Base-by-base conservation (phyloP, 2,329 filamentous ascomycete genomes). In the Fusarium multiceps region DNA sequence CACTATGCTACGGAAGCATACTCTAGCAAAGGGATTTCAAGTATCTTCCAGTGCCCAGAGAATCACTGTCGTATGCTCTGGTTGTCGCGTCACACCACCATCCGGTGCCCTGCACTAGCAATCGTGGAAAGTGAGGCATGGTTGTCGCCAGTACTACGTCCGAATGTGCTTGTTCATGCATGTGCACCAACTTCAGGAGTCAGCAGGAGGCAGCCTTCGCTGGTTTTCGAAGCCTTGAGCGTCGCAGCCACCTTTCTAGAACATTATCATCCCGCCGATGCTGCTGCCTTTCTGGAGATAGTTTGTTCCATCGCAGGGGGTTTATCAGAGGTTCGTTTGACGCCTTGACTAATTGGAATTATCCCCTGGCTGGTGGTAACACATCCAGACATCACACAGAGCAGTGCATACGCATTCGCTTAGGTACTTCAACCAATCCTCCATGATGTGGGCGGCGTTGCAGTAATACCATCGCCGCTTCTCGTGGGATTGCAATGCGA, bases 181-280 rank as follows among this genome's bases (percentile, higher is more conserved):
- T 63, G 59, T 40, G 48, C 51, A 40, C 51, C 41, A 64, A 64
- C 34, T 58, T 58, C 40, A 30, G 34, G 34, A 37, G 34, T 37
- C 34, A 37, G 34, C 34, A 55, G 62, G 54, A 58, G 41, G 67
- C 48, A 58, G 56, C 62, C 67, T 42, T 46, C 37, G 47, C 27
- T 63, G n/a, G 27, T 48, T 58, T 51, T 69, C 45, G 49, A 55
- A 63, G 66, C 54, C 63, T 67, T 49, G 43, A 48, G 45, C 57
- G 46, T 54, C 41, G 47, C 58, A 60, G 64, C 69, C 70, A 74
- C 67, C 46, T 62, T 74, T 71, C 61, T 64, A 71, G 59, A 73
- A 63, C 55, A 53, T 61, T 60, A 47, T 37, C 53, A 30, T 67
- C 34, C n/a, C 53, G 45, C 43, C 42, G 49, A 45, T 49, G 30